A percentile compares a stretch with the other conserved stretches of the same genome.
phyloP scores from a whole-genome alignment of 768 basidiomycete species.

The Hygrophorus pudorinus region DNA sequence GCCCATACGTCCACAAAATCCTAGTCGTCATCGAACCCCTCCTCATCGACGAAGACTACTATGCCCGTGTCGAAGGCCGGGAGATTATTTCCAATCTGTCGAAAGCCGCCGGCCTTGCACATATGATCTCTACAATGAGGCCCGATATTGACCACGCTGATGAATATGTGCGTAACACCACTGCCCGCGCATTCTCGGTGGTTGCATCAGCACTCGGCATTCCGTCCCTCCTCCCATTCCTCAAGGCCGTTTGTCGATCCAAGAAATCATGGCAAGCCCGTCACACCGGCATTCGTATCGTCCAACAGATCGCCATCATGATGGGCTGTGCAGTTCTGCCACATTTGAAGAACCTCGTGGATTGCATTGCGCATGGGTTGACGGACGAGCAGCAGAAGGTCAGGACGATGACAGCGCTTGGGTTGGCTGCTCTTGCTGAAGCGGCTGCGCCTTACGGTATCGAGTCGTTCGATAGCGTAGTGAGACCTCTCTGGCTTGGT shows the following conservation, averaged over 20 bases:
- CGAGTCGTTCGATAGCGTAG: conserved; percentile 96
- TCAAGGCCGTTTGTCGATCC: conserved; percentile 95
- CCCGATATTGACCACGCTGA: conserved; percentile 99
- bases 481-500: conserved; percentile 90
- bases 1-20: conserved; percentile 99
- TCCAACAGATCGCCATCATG: conserved; percentile 99
- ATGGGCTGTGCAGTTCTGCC: conserved; percentile 99
- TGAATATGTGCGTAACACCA: conserved; percentile 98
- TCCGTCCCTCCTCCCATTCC: conserved; percentile 92
- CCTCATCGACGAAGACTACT: conserved; percentile 96
- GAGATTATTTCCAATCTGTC: conserved; percentile 99
- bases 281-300: conserved; percentile 98
- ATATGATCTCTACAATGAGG: conserved; percentile 99
- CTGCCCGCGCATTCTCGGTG: conserved; percentile 96
- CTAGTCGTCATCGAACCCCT: conserved; percentile 98
- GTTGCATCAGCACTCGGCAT: conserved; percentile 98
- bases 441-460: conserved; percentile 98
- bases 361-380: conserved; percentile 88
- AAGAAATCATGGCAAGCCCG: conserved; percentile 99
- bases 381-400: conserved; percentile 96
- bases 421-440: conserved; percentile 89
- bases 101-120: conserved; percentile 96
- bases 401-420: conserved; percentile 89
- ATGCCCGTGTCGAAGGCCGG: conserved; percentile 93
- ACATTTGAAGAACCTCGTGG: conserved; percentile 92